Percentiles rank a stretch among this genome's conserved stretches.
Evolutionary conservation across 1,139 yeast species (phyloP).

Genomic region (Candida sojae): DNA sequence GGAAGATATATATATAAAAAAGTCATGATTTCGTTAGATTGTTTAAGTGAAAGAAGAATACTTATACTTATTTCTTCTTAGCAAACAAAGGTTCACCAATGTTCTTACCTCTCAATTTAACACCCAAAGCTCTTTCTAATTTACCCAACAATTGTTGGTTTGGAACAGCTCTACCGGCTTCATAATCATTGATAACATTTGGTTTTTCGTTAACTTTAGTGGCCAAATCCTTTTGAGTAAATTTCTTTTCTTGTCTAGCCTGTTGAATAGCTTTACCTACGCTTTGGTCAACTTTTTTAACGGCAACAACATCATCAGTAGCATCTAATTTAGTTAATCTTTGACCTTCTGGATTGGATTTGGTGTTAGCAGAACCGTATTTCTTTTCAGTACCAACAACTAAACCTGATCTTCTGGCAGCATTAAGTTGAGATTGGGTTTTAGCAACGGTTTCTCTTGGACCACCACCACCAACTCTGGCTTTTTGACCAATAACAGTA

Average conservation of each 20-base stretch:
- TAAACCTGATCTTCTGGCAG: conserved; percentile 89
- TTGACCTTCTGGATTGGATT: conserved; percentile 87
- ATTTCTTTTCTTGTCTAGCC: conserved; percentile 85
- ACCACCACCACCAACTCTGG: conserved; percentile 85
- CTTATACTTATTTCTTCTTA: conserved; percentile 54
- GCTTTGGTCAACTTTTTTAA: conserved; percentile 76
- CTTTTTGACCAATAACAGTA: conserved; percentile 85
- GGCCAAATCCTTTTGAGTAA: conserved; percentile 95
- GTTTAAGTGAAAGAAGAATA: background rate
- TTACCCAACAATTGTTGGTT: conserved; percentile 92
- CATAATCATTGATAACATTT: conserved; percentile 91
- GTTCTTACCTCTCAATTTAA: conserved; percentile 93
- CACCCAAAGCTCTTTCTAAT: conserved; percentile 91
- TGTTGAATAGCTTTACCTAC: conserved; percentile 89
- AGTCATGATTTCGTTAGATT: conserved; percentile 4
- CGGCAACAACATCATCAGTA: conserved; percentile 90
- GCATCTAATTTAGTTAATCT: conserved; percentile 91
- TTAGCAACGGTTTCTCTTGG: conserved; percentile 87
- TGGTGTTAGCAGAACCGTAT: conserved; percentile 69
- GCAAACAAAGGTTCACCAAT: conserved; percentile 89
- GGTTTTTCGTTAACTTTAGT: conserved; percentile 96
- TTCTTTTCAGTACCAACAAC: conserved; percentile 93
- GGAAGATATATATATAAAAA: background rate
- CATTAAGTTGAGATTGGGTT: conserved; percentile 76
- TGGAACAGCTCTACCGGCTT: conserved; percentile 95